Base-by-base conservation (phyloP, 208 protist genomes). In the Trypanosoma cruzi region DNA sequence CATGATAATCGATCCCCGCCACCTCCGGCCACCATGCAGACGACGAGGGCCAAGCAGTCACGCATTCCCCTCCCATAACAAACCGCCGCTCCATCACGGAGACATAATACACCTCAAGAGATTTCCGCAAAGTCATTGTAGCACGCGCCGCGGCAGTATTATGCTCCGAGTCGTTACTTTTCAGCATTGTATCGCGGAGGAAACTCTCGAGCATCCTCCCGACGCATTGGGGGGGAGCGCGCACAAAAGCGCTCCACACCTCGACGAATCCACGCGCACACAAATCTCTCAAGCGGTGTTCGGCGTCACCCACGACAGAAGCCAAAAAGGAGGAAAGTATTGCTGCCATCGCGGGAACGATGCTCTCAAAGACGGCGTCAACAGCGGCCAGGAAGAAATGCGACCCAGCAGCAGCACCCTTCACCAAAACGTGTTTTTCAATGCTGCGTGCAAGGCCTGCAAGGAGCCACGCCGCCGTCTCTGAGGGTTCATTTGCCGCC, bases 391-490 rank as follows among this genome's bases (percentile, higher is more conserved):
- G 29, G 24, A 58, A 42, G 34, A 22, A 4, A 36, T 49, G 0
- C 37, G 22, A 29, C 11, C 31, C 26, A 4, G 18, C 0, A 1
- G 8, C 22, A 2, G 36, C 34, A n/a, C 16, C 59, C 5, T 16
- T 5, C 34, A 46, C 34, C 14, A 14, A 16, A 7, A 13, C 20
- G 44, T 62, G 29, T 24, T 26, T 26, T 28, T 49, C 29, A 34
- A 70, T 61, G 14, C 4, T n/a, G 52, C 40, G 54, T 28, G 64
- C 40, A 53, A 70, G 54, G 3, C 64, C 64, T 18, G 54, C 52
- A 42, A 70, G 40, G 48, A 70, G 64, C 64, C 64, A 70, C 36
- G 64, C 37, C 54, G 62, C 26, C 50, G 29, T 26, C 1, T 62
- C 64, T n/a, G 49, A 67, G 13, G 40, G 20, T 26, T 49, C 22